Conservation (phyloP, 202 grass and related monocot species). For the Elaeis oleifera region DNA sequence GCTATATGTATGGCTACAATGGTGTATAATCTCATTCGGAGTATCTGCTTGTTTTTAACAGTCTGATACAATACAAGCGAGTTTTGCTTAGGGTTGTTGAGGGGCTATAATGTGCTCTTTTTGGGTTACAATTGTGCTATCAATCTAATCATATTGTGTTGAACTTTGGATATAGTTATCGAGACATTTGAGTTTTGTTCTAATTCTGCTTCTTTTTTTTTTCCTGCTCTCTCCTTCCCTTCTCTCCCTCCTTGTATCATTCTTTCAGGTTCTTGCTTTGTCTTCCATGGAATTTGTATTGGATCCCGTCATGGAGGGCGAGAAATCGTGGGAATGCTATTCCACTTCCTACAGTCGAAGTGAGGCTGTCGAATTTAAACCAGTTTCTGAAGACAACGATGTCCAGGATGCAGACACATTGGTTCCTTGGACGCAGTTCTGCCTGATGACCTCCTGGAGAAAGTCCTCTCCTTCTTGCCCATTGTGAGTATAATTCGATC, state of each 20-base stretch:
- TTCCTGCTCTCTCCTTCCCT: conserved; percentile 3
- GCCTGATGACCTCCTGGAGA: conserved; percentile 79
- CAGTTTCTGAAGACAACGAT: conserved; percentile 10
- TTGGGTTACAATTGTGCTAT: no score
- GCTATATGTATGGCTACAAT: no score
- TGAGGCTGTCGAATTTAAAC: conserved; percentile 29
- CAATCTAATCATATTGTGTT: no score
- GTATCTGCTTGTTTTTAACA: no score
- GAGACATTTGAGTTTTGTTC: neutral
- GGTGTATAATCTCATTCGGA: no score
- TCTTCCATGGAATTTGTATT: conserved; percentile 3
- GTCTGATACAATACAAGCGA: no score
- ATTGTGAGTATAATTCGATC: conserved; percentile 66
- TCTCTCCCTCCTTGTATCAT: conserved; percentile 3
- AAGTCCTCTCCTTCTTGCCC: conserved; percentile 74
- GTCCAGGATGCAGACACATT: conserved; percentile 7
- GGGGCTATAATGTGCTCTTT: no score
- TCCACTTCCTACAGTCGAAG: conserved; percentile 31
- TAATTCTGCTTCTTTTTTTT: conserved; percentile 1
- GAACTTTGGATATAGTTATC: no score
- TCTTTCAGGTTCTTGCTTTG: conserved; percentile 30
- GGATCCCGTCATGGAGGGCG: conserved; percentile 36
- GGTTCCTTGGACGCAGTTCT: conserved; percentile 46
- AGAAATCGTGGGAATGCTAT: conserved; percentile 42
- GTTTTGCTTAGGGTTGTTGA: no score